These are phyloP conservation scores for Nemania sp. DNA, from an alignment of 2,329 filamentous ascomycete genomes.

Conservation along the genomic window DNA sequence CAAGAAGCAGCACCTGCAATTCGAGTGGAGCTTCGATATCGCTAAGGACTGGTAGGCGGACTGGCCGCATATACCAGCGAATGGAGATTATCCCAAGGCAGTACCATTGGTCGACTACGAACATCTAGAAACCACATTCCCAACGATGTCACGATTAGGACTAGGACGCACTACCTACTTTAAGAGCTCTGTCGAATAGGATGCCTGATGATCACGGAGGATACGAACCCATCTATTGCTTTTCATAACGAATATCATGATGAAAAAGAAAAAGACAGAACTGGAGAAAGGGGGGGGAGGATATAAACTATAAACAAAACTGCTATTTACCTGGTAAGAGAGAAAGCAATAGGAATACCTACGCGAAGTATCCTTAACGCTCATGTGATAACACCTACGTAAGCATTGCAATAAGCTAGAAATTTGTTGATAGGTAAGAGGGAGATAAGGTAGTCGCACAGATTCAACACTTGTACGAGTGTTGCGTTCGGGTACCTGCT, in stretches of 20 bases:
- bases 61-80: neutral
- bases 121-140: neutral
- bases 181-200: neutral
- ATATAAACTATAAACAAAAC: neutral
- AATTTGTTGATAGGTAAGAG: neutral
- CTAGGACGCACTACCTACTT: neutral
- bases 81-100: neutral
- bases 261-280: constrained; percentile 14
- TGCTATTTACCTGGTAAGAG: neutral
- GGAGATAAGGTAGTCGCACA: neutral
- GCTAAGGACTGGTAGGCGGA: constrained; percentile 83
- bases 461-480: neutral
- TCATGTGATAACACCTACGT: neutral
- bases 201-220: constrained; percentile 6
- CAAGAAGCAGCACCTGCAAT: constrained; percentile 84
- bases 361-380: neutral
- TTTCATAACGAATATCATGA: constrained; percentile 18
- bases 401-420: neutral
- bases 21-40: constrained; percentile 97
- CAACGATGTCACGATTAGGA: constrained; percentile 1
- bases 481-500: neutral
- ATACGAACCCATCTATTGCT: constrained; percentile 9
- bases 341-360: neutral
- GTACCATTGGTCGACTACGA: neutral
- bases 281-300: neutral